These are phyloP conservation scores for Mortierella sp. DNA, from an alignment of 371 early-diverging fungal genomes.

Conservation along the genomic window DNA sequence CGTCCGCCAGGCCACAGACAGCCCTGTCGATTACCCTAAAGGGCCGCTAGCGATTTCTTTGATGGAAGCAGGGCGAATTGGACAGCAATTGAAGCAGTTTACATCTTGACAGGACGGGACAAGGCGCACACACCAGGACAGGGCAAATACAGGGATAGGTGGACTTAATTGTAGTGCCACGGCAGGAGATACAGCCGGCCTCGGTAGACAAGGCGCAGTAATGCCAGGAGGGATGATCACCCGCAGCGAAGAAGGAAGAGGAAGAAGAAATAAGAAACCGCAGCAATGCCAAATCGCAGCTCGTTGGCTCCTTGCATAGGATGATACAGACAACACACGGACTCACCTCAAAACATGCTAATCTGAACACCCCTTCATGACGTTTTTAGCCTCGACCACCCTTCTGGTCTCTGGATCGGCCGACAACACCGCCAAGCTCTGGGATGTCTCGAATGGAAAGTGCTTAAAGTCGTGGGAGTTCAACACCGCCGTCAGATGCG, in stretches of 20 bases:
- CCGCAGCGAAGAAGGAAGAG: background rate
- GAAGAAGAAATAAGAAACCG: too few relatives aligned
- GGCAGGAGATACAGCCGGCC: background rate
- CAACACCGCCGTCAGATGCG: constrained; percentile 93
- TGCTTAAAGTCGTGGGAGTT: constrained; percentile 91
- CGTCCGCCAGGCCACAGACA: too few relatives aligned
- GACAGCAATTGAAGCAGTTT: too few relatives aligned
- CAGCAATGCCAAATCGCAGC: background rate
- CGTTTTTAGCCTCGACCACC: constrained; percentile 68
- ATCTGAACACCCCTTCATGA: background rate
- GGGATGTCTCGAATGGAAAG: constrained; percentile 97
- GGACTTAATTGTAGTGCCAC: background rate
- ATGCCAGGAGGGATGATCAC: background rate
- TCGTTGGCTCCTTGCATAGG: background rate
- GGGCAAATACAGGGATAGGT: background rate
- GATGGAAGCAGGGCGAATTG: too few relatives aligned
- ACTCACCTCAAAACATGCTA: background rate
- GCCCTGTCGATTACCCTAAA: background rate
- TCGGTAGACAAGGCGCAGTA: background rate
- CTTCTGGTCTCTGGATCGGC: constrained; percentile 94
- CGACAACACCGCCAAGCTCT: constrained; percentile 94
- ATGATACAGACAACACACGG: background rate
- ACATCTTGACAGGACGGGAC: background rate
- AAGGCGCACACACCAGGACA: background rate
- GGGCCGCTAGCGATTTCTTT: too few relatives aligned